Conservation (phyloP, 2,329 filamentous ascomycete genomes). For the Alternaria sp. region DNA sequence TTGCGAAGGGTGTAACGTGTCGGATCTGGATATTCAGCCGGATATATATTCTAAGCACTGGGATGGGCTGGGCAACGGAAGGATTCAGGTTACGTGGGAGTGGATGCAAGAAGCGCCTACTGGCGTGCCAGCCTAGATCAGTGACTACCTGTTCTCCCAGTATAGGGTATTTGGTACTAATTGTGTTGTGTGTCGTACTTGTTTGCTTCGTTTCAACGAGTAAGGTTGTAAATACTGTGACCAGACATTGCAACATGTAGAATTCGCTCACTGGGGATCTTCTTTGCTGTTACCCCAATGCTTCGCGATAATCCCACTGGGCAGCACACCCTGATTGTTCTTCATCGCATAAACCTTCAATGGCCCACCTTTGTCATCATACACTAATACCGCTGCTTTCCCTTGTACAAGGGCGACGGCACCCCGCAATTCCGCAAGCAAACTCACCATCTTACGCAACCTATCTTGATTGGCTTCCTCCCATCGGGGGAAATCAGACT, state of each 20-base stretch:
- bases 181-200: neutral
- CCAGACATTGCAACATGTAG: neutral
- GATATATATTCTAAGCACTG: neutral
- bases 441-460: slow-evolving; percentile 27
- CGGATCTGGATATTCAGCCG: neutral
- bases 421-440: slow-evolving; percentile 22
- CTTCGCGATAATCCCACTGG: slow-evolving; percentile 14
- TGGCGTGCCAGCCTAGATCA: neutral
- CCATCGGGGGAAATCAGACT: slow-evolving; percentile 19
- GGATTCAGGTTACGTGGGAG: neutral
- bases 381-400: slow-evolving; percentile 22
- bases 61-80: neutral
- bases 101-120: neutral
- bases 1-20: neutral
- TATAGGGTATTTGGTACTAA: neutral
- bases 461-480: slow-evolving; percentile 22
- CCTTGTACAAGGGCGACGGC: slow-evolving; percentile 1
- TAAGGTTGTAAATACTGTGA: neutral
- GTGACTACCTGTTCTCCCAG: neutral
- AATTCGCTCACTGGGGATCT: neutral
- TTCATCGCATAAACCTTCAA: slow-evolving; percentile 20
- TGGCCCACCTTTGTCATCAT: slow-evolving; percentile 17
- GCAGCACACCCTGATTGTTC: slow-evolving; percentile 15
- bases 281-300: slow-evolving; percentile 9
- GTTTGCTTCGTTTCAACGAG: neutral